Evolutionary conservation across 345 rosid genomes (phyloP).

Genomic region (Crucihimalaya himalaica): DNA sequence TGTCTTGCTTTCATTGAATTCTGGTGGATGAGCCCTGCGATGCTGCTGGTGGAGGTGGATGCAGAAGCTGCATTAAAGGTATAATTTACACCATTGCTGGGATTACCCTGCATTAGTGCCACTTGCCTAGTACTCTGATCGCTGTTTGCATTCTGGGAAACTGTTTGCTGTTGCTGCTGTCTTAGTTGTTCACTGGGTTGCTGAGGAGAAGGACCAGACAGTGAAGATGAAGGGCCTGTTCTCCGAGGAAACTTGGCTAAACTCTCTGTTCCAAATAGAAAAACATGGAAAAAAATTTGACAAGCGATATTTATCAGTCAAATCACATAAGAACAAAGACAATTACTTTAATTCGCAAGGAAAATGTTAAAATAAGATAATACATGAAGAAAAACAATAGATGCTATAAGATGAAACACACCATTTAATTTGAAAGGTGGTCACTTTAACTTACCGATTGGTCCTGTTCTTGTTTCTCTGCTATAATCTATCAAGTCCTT

Average conservation of each 20-base stretch:
- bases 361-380: not conserved
- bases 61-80: constrained; percentile 56
- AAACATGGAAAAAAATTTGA: constrained; percentile 5
- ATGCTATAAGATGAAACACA: not conserved
- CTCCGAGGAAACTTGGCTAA: constrained; percentile 94
- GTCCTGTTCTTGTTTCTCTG: constrained; percentile 86
- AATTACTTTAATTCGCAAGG: not conserved
- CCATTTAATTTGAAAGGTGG: not conserved
- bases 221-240: constrained; percentile 54
- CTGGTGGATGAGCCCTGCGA: constrained; percentile 89
- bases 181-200: constrained; percentile 61
- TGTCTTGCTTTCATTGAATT: constrained; percentile 85
- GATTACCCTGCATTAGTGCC: constrained; percentile 49
- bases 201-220: constrained; percentile 55
- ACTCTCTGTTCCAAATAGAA: constrained; percentile 64
- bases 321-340: not conserved
- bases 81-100: constrained; percentile 64
- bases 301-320: not conserved
- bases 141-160: constrained; percentile 49
- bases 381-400: not conserved
- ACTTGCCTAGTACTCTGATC: constrained; percentile 61
- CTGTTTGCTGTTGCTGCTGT: constrained; percentile 47
- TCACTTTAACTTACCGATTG: constrained; percentile 74
- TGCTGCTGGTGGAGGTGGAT: constrained; percentile 68
- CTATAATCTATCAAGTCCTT: constrained; percentile 99